Percentiles rank a stretch among this genome's conserved stretches.
Evolutionary conservation across 768 basidiomycete species (phyloP).

Genomic region (Tricholoma matsutake): DNA sequence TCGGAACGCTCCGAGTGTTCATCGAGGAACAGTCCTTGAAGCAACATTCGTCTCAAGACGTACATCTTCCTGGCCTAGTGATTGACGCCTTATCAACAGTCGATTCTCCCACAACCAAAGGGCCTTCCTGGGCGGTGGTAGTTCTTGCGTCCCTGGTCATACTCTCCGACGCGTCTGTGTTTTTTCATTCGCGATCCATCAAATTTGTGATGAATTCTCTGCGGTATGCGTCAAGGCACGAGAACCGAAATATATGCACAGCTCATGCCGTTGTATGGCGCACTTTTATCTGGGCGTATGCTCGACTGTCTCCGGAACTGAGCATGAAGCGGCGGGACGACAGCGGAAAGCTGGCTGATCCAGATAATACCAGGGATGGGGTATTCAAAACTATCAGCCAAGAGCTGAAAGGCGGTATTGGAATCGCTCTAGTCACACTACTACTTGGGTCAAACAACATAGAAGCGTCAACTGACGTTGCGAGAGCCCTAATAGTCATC

Average conservation of each 20-base stretch:
- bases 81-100: slow-evolving; percentile 20
- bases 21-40: slow-evolving; percentile 19
- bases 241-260: slow-evolving; percentile 30
- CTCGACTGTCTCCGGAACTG: slow-evolving; percentile 30
- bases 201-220: slow-evolving; percentile 38
- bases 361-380: slow-evolving; percentile 24
- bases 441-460: not conserved
- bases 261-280: slow-evolving; percentile 49
- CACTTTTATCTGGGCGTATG: slow-evolving; percentile 55
- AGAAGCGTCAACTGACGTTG: slow-evolving; percentile 16
- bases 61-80: slow-evolving; percentile 25
- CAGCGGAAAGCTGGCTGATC: slow-evolving; percentile 2
- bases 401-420: slow-evolving; percentile 44
- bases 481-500: slow-evolving; percentile 36
- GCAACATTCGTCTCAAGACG: slow-evolving; percentile 1
- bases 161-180: slow-evolving; percentile 42
- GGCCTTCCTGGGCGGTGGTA: slow-evolving; percentile 38
- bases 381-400: slow-evolving; percentile 45
- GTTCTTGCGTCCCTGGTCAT: slow-evolving; percentile 46
- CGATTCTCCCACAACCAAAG: not conserved
- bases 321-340: slow-evolving; percentile 10
- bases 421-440: slow-evolving; percentile 9
- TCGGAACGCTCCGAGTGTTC: slow-evolving; percentile 25
- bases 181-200: slow-evolving; percentile 35
- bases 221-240: slow-evolving; percentile 29